Conservation (phyloP, 2,329 filamentous ascomycete genomes). For the Ophioceras dolichostomum region DNA sequence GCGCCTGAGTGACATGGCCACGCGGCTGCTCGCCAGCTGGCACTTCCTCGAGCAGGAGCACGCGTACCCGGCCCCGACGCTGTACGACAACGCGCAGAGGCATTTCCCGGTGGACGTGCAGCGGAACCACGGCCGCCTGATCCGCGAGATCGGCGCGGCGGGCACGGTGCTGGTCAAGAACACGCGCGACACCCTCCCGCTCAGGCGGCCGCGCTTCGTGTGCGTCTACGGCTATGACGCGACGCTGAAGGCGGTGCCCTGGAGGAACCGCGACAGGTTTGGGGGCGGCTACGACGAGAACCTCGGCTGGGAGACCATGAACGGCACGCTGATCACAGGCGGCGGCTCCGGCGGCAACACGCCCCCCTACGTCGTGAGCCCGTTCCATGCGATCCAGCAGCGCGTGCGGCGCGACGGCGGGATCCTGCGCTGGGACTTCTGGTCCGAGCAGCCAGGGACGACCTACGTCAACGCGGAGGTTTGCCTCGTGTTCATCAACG, state of each 20-base stretch:
- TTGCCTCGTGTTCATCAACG: conserved; percentile 55
- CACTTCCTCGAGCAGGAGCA: conserved; percentile 19
- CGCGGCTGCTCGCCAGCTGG: conserved; percentile 42
- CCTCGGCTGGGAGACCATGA: conserved; percentile 36
- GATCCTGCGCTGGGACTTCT: conserved; percentile 44
- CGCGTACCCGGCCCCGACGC: conserved; percentile 20
- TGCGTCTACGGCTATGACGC: conserved; percentile 56
- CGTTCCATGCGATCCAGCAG: conserved; percentile 44
- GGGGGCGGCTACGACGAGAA: conserved; percentile 24
- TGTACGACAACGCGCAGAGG: conserved; percentile 35
- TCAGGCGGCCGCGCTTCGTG: conserved; percentile 33
- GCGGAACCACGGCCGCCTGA: conserved; percentile 31
- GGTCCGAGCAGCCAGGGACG: conserved; percentile 23
- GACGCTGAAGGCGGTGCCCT: conserved; percentile 21
- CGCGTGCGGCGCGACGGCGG: conserved; percentile 40
- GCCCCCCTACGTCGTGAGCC: conserved; percentile 33
- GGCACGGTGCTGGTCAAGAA: conserved; percentile 51
- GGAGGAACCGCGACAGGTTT: conserved; percentile 33
- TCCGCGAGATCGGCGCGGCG: conserved; percentile 40
- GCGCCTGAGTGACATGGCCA: conserved; percentile 68
- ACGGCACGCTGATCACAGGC: conserved; percentile 38
- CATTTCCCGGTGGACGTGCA: conserved; percentile 55
- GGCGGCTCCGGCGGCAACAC: conserved; percentile 38
- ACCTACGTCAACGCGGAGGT: conserved; percentile 41
- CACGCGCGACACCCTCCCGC: conserved; percentile 42